Evolutionary conservation across 352 stramenopile genomes (phyloP), one percentile per base, ranked within the genome.

Genomic region (Pythium periplocum): DNA sequence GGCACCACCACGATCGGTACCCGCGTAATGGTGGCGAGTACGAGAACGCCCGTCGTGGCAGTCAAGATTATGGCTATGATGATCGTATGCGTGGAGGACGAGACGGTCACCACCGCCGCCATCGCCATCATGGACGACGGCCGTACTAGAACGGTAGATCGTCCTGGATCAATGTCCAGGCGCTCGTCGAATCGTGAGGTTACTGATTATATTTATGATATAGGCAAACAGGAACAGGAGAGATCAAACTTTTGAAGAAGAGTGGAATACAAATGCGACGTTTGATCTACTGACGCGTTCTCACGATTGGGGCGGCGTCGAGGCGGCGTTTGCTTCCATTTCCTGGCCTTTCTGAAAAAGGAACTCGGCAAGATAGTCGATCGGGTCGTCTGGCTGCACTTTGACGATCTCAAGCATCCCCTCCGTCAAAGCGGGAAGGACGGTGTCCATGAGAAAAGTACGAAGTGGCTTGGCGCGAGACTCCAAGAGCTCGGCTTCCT

Each of bases 331-430:
- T 46, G 48, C 38, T 47, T 86, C 78, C 47, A 87, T 59, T 48
- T 87, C 75, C 11, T 74, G 71, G 12, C 75, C 81, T 55, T 91
- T 93, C 39, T 77, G 70, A 66, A 95, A 93, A 33, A 95, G 73
- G 48, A 89, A 94, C 54, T 94, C 82, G 26, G 87, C 85, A 31
- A 96, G 67, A 49, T 90, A 95, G 65, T 95, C 85, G 53, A 95
- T 89, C 38, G 87, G 85, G 53, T 96, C 83, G 17, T 84, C 71
- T 1, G 85, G 83, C 65, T 93, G 79, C 39, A 91, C 78, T 34
- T 90, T 88, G 56, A 90, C 81, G n/a, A 93, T 75, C 63, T 96
- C 82, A 17, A 95, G 70, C 74, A 95, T 90, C 6, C 80, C 82
- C 66, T 92, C 74, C 0, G 85, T 93, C 26, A 96, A 70, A 8